Evolutionary conservation across 495 filamentous ascomycete species (phyloP), one percentile per base, ranked within the genome.

Genomic region (Penicillium arizonense): DNA sequence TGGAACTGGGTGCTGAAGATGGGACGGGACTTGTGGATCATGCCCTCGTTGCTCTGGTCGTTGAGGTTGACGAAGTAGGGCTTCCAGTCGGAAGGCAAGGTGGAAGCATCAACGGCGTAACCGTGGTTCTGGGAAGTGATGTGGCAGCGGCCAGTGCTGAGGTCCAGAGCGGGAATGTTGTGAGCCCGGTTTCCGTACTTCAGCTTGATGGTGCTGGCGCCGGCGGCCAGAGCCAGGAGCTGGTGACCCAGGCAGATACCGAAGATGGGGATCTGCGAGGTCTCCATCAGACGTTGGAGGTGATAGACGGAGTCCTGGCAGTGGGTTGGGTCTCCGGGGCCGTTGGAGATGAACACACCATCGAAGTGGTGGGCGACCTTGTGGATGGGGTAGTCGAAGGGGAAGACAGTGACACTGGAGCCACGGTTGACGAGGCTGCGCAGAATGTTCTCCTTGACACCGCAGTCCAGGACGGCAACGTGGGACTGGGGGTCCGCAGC

Each of bases 1-100:
- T 98, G 94, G 83, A 97, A 98, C 71, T 97, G 94, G 50, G 92
- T 96, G 55, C 87, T 90, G 82, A 98, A 97, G 68, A 98, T 98
- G 32, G 94, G 95, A 37, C 95, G 89, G 40, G 89, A 88, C 68
- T 87, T 88, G 81, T 97, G 94, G 65, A 96, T 91, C 85, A 97
- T 91, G 46, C 87, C 91, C 74, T 97, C 93, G 69, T 97, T 97
- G 75, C 83, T 88, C 32, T 87, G 87, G 63, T 98, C 94, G 74
- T 97, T 97, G 51, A 97, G 79, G 79, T 98, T 98, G 63, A 94
- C 83, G 65, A 97, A 97, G 77, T 96, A 96, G 65, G 96, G 93
- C 79, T 93, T 94, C 84, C 89, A 99, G 44, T 97, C 89, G 28
- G 70, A 75, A 21, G 87, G 81, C 18, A 99, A 79, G 9, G 90